phyloP scores from a whole-genome alignment of 768 basidiomycete genomes.

The Ephemerocybe angulata region DNA sequence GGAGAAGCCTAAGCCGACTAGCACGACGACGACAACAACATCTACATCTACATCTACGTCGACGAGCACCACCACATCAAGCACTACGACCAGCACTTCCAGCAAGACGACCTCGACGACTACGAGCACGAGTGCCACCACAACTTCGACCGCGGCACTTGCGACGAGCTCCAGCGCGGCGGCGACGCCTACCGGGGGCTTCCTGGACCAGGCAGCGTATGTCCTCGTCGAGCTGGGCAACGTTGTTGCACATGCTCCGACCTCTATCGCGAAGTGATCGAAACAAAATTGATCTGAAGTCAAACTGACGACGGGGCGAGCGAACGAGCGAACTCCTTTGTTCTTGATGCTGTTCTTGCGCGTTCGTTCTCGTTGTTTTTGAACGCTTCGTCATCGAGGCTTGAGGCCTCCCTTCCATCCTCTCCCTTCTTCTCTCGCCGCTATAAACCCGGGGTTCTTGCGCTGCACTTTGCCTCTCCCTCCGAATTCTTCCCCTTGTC shows the following conservation, averaged over 20 bases:
- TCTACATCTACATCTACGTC: constrained; percentile 16
- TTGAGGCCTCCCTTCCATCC: too few species aligned
- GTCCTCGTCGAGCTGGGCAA: not conserved
- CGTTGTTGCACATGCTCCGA: not conserved
- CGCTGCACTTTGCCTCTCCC: not conserved
- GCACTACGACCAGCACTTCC: constrained; percentile 8
- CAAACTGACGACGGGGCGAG: too few species aligned
- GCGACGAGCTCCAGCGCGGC: too few species aligned
- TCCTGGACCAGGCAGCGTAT: not conserved
- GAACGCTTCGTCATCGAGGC: too few species aligned
- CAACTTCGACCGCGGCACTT: not conserved
- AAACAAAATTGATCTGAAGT: too few species aligned
- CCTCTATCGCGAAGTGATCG: too few species aligned
- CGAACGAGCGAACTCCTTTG: too few species aligned
- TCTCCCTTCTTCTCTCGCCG: not conserved
- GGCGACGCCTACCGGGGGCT: too few species aligned
- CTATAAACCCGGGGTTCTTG: not conserved
- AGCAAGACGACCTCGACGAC: too few species aligned
- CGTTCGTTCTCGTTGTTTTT: too few species aligned
- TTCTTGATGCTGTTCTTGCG: too few species aligned
- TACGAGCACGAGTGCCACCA: not conserved
- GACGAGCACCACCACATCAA: constrained; percentile 14
- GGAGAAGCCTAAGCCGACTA: constrained; percentile 13
- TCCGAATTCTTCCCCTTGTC: not conserved
- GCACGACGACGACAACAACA: constrained; percentile 16